A percentile compares a stretch with the other conserved stretches of the same genome.
Evolutionary conservation across 2,329 filamentous ascomycete species (phyloP).

Genomic region (Neofusicoccum cordaticola): DNA sequence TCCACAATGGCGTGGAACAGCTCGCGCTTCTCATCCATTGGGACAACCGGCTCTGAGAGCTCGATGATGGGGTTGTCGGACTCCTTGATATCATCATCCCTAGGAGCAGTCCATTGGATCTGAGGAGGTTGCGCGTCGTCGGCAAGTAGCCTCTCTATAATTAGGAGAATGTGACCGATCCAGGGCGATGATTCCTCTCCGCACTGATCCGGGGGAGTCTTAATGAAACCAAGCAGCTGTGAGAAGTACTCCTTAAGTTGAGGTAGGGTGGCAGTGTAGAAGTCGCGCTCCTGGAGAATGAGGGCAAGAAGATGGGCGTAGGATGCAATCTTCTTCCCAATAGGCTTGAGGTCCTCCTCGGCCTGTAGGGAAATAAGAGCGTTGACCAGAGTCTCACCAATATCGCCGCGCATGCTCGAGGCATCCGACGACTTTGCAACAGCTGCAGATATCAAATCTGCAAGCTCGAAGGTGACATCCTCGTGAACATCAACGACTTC

Average conservation of each 20-base stretch:
- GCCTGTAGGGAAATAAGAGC: conserved; percentile 70
- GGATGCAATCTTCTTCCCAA: conserved; percentile 73
- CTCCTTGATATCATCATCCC: conserved; percentile 42
- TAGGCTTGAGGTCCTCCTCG: conserved; percentile 54
- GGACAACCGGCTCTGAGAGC: conserved; percentile 61
- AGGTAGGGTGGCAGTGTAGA: conserved; percentile 74
- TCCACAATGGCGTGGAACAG: conserved; percentile 78
- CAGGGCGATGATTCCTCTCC: conserved; percentile 82
- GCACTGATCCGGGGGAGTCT: conserved; percentile 63
- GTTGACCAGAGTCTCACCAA: conserved; percentile 78
- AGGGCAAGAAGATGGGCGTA: conserved; percentile 90
- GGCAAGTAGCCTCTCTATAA: conserved; percentile 85
- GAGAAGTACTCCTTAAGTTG: conserved; percentile 74
- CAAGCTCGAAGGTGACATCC: conserved; percentile 83
- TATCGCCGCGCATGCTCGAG: conserved; percentile 62
- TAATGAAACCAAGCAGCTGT: conserved; percentile 75
- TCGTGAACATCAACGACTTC: conserved; percentile 88
- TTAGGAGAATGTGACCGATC: conserved; percentile 85
- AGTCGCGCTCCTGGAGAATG: conserved; percentile 75
- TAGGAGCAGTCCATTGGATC: conserved; percentile 66
- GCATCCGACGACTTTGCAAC: conserved; percentile 60
- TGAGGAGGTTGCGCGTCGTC: conserved; percentile 80
- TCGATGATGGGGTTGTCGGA: conserved; percentile 56
- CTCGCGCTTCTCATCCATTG: conserved; percentile 62
- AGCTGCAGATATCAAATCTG: conserved; percentile 78